These are phyloP conservation scores for Oehlia diaphana DNA, from an alignment of 192 early-diverging fungal genomes.

Conservation along the genomic window DNA sequence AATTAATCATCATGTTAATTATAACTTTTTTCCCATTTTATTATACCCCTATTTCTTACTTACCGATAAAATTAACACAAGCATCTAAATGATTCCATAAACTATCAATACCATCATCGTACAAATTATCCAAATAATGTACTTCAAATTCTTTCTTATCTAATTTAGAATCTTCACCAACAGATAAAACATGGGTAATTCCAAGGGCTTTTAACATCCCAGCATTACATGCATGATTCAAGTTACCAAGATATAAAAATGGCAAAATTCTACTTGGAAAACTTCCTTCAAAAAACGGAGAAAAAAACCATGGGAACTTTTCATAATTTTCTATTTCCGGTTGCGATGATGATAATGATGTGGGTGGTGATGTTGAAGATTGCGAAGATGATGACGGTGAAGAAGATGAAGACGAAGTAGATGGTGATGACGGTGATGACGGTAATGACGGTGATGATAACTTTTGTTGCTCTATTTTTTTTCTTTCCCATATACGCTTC, in stretches of 20 bases:
- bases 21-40: neutral
- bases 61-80: conserved; percentile 56
- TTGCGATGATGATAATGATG: neutral
- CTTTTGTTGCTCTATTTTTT: neutral
- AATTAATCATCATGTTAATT: neutral
- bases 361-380: no score
- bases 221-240: conserved; percentile 65
- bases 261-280: conserved; percentile 60
- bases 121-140: conserved; percentile 55
- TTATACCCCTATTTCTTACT: neutral
- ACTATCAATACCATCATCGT: conserved; percentile 62
- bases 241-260: conserved; percentile 59
- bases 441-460: neutral
- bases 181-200: conserved; percentile 57
- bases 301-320: conserved; percentile 52
- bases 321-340: conserved; percentile 24
- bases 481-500: conserved; percentile 35
- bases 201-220: conserved; percentile 50
- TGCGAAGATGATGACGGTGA: neutral
- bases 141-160: conserved; percentile 42
- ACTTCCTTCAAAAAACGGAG: conserved; percentile 57
- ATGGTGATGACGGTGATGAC: neutral
- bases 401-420: neutral
- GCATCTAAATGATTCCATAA: conserved; percentile 49
- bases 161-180: conserved; percentile 58